Evolutionary conservation across 805 yeast genomes (phyloP), one percentile per base, ranked within the genome.

Genomic region (Kuraishia piskuri): DNA sequence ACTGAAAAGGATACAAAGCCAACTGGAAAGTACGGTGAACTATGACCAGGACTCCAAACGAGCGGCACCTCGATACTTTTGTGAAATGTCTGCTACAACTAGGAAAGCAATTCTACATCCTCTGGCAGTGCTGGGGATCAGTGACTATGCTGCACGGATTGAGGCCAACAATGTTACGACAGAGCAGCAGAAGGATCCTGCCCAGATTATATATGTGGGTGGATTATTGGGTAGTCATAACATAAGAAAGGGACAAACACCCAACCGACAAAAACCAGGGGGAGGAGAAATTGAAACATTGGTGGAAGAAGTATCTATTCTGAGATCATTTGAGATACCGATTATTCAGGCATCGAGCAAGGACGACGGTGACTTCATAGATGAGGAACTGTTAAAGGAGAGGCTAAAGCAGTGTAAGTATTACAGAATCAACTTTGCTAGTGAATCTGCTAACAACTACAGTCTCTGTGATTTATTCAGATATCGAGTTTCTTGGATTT

Each of bases 391-490:
- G 10, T 25, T 47, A 7, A 19, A 5, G 24, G 26, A 22, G 25
- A 20, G 49, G 8, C 24, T 47, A n/a, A 25, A 47, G 25, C 49
- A 47, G 31, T 47, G 49, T 47, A 25, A 47, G 49, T 47, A 21
- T 22, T 22, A 22, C 10, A n/a, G 6, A n/a, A n/a, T 22, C 49
- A 8, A 44, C n/a, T 21, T 22, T n/a, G 9, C 31, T 23, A 25
- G 23, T 22, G 19, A n/a, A 19, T 21, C 5, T 20, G 5, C 22
- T 21, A 24, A 19, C 22, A 40, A 3, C 19, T 4, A 8, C 31
- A 50, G 52, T 21, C n/a, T 37, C 47, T n/a, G 37, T 50, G 37
- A 22, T 50, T 12, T 37, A 50, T 23, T 36, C 52, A 20, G 25
- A 46, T 10, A 19, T 20, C 12, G 23, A 9, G 22, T 44, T 50